These are phyloP conservation scores for Aspergillus persii DNA, from an alignment of 2,329 filamentous ascomycete species.

Conservation along the genomic window DNA sequence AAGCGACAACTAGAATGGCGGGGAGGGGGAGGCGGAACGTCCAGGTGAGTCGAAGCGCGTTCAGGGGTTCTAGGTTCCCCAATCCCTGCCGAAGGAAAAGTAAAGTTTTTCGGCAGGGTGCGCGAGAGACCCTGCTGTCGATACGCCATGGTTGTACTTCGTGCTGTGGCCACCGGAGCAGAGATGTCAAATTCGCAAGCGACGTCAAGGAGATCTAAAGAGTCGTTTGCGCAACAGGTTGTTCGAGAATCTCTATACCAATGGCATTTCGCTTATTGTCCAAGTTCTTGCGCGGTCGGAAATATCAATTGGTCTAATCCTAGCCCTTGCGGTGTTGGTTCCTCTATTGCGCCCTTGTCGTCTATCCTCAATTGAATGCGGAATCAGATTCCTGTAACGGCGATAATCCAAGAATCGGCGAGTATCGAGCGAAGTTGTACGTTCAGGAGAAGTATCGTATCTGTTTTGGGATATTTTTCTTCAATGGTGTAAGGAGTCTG, in stretches of 20 bases:
- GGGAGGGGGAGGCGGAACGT: conserved; percentile 46
- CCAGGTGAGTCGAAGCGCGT: conserved; percentile 37
- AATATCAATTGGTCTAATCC: neutral
- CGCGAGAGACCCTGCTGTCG: conserved; percentile 42
- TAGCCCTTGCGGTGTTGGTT: neutral
- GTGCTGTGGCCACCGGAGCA: conserved; percentile 4
- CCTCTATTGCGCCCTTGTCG: conserved; percentile 2
- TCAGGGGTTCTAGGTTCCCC: conserved; percentile 45
- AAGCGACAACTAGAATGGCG: conserved; percentile 44
- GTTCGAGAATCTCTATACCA: conserved; percentile 10
- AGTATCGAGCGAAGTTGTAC: neutral
- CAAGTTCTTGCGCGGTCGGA: conserved; percentile 2
- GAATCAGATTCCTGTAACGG: neutral
- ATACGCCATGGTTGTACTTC: conserved; percentile 33
- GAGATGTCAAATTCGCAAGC: neutral
- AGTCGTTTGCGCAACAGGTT: conserved; percentile 6
- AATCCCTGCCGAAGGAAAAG: conserved; percentile 35
- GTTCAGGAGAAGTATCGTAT: neutral
- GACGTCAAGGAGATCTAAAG: neutral
- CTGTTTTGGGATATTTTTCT: conserved; percentile 1
- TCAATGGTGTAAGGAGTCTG: conserved; percentile 9
- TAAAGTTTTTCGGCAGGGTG: conserved; percentile 49
- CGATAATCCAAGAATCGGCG: neutral
- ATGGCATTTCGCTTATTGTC: conserved; percentile 14
- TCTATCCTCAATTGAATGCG: conserved; percentile 8